These are phyloP conservation scores for Xerocomus brunneocitrinus DNA, from an alignment of 768 basidiomycete species.

Conservation along the genomic window DNA sequence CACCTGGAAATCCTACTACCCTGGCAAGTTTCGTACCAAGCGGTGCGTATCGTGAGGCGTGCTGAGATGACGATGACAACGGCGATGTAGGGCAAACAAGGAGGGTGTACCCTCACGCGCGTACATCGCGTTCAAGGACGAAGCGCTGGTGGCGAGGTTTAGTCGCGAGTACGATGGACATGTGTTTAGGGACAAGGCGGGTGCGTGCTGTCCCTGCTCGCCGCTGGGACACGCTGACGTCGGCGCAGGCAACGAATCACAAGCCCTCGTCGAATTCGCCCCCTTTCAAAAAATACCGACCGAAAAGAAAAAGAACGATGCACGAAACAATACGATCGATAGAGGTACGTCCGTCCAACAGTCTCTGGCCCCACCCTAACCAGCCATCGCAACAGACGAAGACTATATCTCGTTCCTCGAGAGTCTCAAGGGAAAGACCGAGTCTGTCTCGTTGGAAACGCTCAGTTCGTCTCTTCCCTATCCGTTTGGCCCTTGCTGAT, in stretches of 20 bases:
- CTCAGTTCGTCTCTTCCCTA: conserved; percentile 42
- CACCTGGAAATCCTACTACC: conserved; percentile 60
- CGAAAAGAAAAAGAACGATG: conserved; percentile 73
- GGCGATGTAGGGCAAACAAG: conserved; percentile 60
- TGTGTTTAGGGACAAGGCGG: conserved; percentile 85
- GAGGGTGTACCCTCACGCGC: conserved; percentile 85
- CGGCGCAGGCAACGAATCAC: conserved; percentile 71
- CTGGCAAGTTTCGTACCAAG: conserved; percentile 61
- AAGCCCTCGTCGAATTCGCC: conserved; percentile 90
- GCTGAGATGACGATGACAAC: not conserved
- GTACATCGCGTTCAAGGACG: conserved; percentile 83
- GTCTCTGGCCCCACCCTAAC: not conserved
- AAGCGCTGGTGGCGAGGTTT: conserved; percentile 68
- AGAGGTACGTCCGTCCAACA: conserved; percentile 32
- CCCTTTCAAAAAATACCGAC: conserved; percentile 84
- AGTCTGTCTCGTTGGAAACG: conserved; percentile 60
- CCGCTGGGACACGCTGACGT: not conserved
- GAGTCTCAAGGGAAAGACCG: conserved; percentile 55
- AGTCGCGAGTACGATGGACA: conserved; percentile 89
- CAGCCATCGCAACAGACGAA: conserved; percentile 48
- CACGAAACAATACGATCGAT: conserved; percentile 83
- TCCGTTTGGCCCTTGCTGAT: not conserved
- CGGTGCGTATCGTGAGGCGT: conserved; percentile 40
- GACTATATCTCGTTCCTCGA: conserved; percentile 81
- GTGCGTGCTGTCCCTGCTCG: conserved; percentile 35